Evolutionary conservation across 164 flowering plant genomes (phyloP), one percentile per base, ranked within the genome.

Genomic region (Protea cynaroides): DNA sequence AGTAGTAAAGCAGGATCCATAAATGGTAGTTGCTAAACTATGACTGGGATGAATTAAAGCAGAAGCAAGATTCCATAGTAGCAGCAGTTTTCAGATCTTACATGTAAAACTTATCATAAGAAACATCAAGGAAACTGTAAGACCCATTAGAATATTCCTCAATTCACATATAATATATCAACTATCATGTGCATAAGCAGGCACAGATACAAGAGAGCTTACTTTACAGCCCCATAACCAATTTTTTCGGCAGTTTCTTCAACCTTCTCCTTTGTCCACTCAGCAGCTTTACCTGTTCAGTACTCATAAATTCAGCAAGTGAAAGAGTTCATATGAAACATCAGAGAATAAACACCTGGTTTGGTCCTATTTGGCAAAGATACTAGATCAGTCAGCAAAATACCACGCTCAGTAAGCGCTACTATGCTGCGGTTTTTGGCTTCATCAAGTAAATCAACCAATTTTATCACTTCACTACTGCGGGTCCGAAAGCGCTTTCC

Each of bases 191-290:
- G 34, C 8, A 49, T 3, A 50, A 14, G 43, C 25, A 64, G 25
- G 63, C 24, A 57, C 8, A 58, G 61, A 46, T 1, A 65, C 15
- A 52, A 29, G 46, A 56, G 15, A 61, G 57, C 96, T 80, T 81
- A 94, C 99, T 94, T 94, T n/a, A 91, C 87, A 62, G 99, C 99
- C n/a, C 97, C 93, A 81, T 94, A 94, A 71, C 99, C 99, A 59
- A 91, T 75, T 21, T 93, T 95, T 76, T 89, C 97, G 36, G 99
- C 96, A 62, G 90, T 87, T 76, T 81, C 67, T 38, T 84, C 93
- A 54, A 94, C 82, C 79, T 91, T 95, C 75, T 89, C 87, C 38
- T 74, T 80, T 3, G 88, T 84, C 95, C 95, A 94, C 64, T 84
- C 93, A 53, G 74, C 70, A 60, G 66, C 86, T 74, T 82, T 89